phyloP scores from a whole-genome alignment of 2,329 filamentous ascomycete species.

The Diaporthe citri region DNA sequence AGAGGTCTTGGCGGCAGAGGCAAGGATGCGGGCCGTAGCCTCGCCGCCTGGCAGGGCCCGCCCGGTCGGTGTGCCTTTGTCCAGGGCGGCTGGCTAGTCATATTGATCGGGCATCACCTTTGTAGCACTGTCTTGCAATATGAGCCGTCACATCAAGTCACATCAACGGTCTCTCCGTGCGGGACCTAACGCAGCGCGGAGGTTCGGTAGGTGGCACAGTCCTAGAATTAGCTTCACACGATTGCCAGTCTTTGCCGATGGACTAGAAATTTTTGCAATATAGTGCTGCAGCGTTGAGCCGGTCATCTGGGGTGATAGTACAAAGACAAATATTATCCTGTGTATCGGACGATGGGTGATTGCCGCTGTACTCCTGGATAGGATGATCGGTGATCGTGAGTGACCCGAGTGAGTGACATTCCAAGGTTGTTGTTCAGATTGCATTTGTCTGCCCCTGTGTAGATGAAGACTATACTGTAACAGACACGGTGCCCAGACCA shows the following conservation, averaged over 20 bases:
- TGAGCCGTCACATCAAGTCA: conserved; percentile 7
- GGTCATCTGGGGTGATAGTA: background rate
- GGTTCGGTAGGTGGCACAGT: background rate
- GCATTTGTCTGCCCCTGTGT: background rate
- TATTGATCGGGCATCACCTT: background rate
- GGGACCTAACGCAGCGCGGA: background rate
- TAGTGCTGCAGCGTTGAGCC: background rate
- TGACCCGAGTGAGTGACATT: background rate
- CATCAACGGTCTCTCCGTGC: background rate
- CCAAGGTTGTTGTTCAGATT: background rate
- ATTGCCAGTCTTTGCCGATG: background rate
- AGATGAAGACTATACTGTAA: conserved; percentile 16
- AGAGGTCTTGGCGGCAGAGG: conserved; percentile 2
- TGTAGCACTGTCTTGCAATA: background rate
- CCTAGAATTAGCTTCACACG: background rate
- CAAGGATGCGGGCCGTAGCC: conserved; percentile 13
- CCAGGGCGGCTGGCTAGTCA: background rate
- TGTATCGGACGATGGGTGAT: conserved; percentile 22
- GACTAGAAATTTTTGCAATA: background rate
- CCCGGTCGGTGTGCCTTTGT: conserved; percentile 10
- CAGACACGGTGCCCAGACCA: background rate
- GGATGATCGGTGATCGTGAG: conserved; percentile 17
- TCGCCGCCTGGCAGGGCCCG: background rate
- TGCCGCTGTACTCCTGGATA: background rate
- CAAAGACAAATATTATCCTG: background rate